Conservation (phyloP, 2,329 filamentous ascomycete genomes). For the Colletotrichum gloeosporioides region DNA sequence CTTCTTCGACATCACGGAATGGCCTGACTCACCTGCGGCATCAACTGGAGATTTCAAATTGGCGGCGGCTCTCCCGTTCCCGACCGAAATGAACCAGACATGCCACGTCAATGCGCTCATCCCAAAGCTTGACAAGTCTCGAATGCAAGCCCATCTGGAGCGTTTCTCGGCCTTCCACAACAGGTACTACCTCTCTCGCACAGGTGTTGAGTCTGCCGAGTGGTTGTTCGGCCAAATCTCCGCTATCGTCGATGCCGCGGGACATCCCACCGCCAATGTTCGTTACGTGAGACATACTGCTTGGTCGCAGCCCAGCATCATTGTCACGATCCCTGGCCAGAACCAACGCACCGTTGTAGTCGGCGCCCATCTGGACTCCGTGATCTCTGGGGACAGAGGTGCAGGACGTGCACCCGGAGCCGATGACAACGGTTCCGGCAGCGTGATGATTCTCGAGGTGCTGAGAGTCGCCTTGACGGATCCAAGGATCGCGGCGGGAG, state of each 20-base stretch:
- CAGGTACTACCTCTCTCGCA: slow-evolving; percentile 68
- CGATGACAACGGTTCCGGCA: slow-evolving; percentile 77
- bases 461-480: slow-evolving; percentile 73
- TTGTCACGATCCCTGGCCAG: slow-evolving; percentile 80
- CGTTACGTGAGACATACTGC: slow-evolving; percentile 67
- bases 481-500: slow-evolving; percentile 64
- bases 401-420: slow-evolving; percentile 75
- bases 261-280: slow-evolving; percentile 65
- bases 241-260: slow-evolving; percentile 63
- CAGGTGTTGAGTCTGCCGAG: slow-evolving; percentile 73
- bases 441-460: slow-evolving; percentile 81
- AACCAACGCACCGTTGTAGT: slow-evolving; percentile 74
- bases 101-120: slow-evolving; percentile 21
- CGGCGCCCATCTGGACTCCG: slow-evolving; percentile 81
- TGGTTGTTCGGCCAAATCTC: slow-evolving; percentile 75
- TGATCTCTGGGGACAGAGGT: slow-evolving; percentile 76
- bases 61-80: slow-evolving; percentile 22
- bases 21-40: slow-evolving; percentile 13
- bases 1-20: slow-evolving; percentile 31
- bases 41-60: neutral
- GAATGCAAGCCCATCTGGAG: slow-evolving; percentile 34
- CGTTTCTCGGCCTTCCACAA: slow-evolving; percentile 71
- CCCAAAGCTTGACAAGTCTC: slow-evolving; percentile 11
- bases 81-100: slow-evolving; percentile 23
- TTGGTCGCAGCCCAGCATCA: slow-evolving; percentile 79